Percentiles rank a stretch among this genome's conserved stretches.
Conservation (phyloP, 2,329 filamentous ascomycete species). For the Talaromyces sp. region DNA sequence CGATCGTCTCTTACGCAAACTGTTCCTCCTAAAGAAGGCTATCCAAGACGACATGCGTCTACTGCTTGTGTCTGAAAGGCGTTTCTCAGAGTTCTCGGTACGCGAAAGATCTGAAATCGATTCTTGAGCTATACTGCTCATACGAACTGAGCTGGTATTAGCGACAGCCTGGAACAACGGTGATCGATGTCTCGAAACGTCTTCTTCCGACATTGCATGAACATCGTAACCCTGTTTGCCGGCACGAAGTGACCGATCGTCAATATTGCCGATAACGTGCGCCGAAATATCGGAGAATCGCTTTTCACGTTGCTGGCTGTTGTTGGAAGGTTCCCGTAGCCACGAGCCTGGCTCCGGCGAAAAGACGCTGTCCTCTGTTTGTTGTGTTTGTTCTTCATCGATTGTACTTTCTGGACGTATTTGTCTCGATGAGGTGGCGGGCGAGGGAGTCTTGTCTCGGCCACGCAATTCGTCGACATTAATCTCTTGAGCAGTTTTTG, state of each 20-base stretch:
- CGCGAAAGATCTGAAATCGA: constrained; percentile 51
- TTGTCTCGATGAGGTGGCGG: constrained; percentile 14
- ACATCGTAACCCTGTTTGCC: constrained; percentile 27
- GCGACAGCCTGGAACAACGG: constrained; percentile 46
- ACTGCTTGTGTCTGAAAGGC: constrained; percentile 54
- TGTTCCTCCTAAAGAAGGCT: constrained; percentile 70
- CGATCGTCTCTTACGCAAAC: constrained; percentile 54
- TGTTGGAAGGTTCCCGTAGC: constrained; percentile 34
- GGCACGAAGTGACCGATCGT: constrained; percentile 33
- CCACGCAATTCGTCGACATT: constrained; percentile 18
- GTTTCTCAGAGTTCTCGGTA: constrained; percentile 51
- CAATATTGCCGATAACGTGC: constrained; percentile 32
- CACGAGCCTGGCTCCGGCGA: constrained; percentile 28
- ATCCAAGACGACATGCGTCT: constrained; percentile 56
- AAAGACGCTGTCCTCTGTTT: constrained; percentile 10
- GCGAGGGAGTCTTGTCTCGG: constrained; percentile 18
- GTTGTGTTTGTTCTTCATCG: neutral
- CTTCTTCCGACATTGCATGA: constrained; percentile 33
- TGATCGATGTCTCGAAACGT: constrained; percentile 38
- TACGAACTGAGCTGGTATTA: constrained; percentile 52
- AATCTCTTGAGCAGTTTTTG: constrained; percentile 9
- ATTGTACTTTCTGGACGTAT: neutral
- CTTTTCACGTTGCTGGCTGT: constrained; percentile 21
- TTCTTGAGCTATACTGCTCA: constrained; percentile 49
- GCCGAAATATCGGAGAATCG: constrained; percentile 31